phyloP scores from a whole-genome alignment of 176 grass and related monocot genomes.

The Oryza officinalis region DNA sequence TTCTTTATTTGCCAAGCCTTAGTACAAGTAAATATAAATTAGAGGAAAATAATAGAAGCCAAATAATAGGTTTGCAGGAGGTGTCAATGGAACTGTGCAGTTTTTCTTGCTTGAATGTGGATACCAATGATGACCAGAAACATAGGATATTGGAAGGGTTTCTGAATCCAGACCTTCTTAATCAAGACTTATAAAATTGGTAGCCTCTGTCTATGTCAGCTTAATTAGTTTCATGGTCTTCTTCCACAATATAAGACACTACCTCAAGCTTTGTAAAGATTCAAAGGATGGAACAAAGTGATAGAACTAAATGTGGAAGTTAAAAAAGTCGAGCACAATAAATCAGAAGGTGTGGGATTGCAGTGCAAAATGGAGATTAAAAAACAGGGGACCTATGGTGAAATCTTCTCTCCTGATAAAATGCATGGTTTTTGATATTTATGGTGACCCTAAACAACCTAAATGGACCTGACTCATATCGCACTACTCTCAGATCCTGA shows the following conservation, averaged over 20 bases:
- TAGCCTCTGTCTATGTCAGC: background rate
- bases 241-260: slow-evolving; percentile 13
- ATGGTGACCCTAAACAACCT: background rate
- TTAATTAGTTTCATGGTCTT: slow-evolving; percentile 12
- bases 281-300: background rate
- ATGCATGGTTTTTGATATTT: background rate
- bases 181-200: background rate
- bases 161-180: background rate
- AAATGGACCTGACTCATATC: background rate
- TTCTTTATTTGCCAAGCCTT: background rate
- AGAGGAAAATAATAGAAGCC: background rate
- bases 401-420: slow-evolving; percentile 7
- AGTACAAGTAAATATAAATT: background rate
- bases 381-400: background rate
- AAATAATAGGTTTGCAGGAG: background rate
- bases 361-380: background rate
- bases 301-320: slow-evolving; percentile 9
- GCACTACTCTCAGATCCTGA: background rate
- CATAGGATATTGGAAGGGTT: background rate
- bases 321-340: background rate
- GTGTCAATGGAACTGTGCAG: background rate
- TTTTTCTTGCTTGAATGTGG: background rate
- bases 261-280: background rate
- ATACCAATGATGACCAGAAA: background rate
- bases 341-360: slow-evolving; percentile 2